Percentiles rank a stretch among this genome's conserved stretches.
These are phyloP conservation scores for Backusella macrospora DNA, from an alignment of 192 early-diverging fungal species.

Conservation along the genomic window DNA sequence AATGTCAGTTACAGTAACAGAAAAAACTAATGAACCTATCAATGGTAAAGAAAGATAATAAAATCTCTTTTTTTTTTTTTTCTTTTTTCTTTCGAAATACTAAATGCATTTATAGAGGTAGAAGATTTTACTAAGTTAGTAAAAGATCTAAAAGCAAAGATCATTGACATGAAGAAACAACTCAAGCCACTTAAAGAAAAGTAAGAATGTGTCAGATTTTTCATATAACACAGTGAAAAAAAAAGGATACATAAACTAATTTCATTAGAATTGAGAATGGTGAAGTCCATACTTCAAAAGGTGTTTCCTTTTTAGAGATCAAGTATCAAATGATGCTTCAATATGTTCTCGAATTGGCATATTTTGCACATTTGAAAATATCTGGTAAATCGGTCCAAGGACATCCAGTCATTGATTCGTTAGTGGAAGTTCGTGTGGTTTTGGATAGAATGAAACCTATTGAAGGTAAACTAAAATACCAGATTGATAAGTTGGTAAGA, in stretches of 20 bases:
- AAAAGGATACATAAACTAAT: background rate
- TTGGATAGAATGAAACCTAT: slow-evolving; percentile 93
- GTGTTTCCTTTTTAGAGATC: slow-evolving; percentile 88
- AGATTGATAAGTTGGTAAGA: slow-evolving; percentile 92
- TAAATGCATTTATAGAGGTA: slow-evolving; percentile 2
- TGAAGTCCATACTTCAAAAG: slow-evolving; percentile 70
- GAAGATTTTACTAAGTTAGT: slow-evolving; percentile 41
- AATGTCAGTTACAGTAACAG: background rate
- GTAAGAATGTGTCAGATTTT: slow-evolving; percentile 24
- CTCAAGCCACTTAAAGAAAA: slow-evolving; percentile 48
- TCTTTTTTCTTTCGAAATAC: background rate
- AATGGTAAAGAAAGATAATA: background rate
- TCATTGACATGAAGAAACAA: slow-evolving; percentile 47
- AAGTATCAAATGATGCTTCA: slow-evolving; percentile 86
- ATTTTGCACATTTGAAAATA: slow-evolving; percentile 78
- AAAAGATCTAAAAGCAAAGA: slow-evolving; percentile 45
- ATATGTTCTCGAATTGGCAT: slow-evolving; percentile 83
- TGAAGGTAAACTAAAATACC: slow-evolving; percentile 94
- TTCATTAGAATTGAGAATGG: slow-evolving; percentile 49
- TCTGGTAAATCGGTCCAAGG: slow-evolving; percentile 64
- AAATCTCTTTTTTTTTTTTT: background rate
- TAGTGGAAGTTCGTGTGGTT: slow-evolving; percentile 83
- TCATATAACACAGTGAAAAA: background rate
- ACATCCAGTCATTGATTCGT: slow-evolving; percentile 62
- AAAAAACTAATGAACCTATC: background rate